Base-by-base conservation (phyloP, 2,329 filamentous ascomycete species). In the Colletotrichum neosansevieriae region DNA sequence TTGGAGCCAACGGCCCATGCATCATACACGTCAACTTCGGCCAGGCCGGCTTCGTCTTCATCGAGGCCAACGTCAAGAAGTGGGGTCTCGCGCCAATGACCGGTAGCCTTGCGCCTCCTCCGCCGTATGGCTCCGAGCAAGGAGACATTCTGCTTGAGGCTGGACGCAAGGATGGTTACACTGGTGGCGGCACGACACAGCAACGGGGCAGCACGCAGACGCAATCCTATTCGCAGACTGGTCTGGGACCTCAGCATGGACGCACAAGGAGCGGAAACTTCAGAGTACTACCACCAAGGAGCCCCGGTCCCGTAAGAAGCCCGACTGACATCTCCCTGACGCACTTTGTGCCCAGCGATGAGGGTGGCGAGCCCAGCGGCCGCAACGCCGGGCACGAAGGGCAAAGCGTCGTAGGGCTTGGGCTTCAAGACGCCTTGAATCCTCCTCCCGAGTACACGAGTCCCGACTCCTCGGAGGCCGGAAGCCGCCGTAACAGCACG, bases 21-120 rank as follows among this genome's bases (percentile, higher is more conserved):
- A 91, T 91, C 36, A 89, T 99, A 1, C 95, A 99, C 77, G 96
- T 98, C 77, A 99, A 99, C 79, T 97, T 99, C 78, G 96, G 96
- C 7, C 96, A 99, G 78, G 93, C 96, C 76, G 96, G 96, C 38
- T 99, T 98, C 76, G 96, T 99, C 56, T 99, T 98, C 76, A 98
- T 99, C 74, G 96, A 99, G 81, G 96, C 95, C 70, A 99, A 99
- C 75, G 96, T 99, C 69, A 99, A 99, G 89, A 99, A 98, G 85
- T 99, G 96, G 96, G 96, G 96, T 2, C 84, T 99, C 63, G 96
- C 96, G 54, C 96, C 96, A 5, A 97, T 97, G 87, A 98, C 94
- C 1, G 96, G 96, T 67, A 97, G 94, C 75, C 85, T 99, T 68
- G 96, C 96, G 32, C 96, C 96, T 15, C 96, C 96, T 49, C 96